These are phyloP conservation scores for Neofusicoccum sp. DNA, from an alignment of 2,329 filamentous ascomycete species.

Conservation along the genomic window DNA sequence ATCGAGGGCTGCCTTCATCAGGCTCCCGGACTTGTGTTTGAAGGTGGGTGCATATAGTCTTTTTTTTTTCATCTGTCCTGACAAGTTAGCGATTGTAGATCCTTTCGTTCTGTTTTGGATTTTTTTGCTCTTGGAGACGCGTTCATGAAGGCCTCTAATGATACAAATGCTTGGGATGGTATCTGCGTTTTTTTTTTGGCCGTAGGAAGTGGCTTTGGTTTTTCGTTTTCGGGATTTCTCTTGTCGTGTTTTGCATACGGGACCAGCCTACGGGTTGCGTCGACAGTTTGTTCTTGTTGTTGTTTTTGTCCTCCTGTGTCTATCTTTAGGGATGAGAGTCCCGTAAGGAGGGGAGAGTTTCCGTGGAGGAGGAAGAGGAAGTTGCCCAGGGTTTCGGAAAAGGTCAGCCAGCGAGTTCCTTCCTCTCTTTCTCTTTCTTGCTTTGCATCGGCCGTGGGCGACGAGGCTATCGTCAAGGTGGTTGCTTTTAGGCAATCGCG, in stretches of 20 bases:
- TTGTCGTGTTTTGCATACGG: not conserved
- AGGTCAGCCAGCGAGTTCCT: too few relatives aligned
- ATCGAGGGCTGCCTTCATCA: not conserved
- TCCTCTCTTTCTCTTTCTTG: too few relatives aligned
- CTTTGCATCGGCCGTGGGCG: too few relatives aligned
- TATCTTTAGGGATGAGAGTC: not conserved
- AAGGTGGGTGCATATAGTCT: not conserved
- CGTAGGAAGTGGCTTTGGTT: not conserved
- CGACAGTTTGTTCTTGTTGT: not conserved
- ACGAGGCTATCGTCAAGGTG: too few relatives aligned
- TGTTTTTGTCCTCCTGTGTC: not conserved
- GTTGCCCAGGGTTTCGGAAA: too few relatives aligned
- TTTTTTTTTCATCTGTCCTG: not conserved
- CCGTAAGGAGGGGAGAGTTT: too few relatives aligned
- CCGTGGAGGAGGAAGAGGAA: too few relatives aligned
- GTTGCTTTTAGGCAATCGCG: too few relatives aligned
- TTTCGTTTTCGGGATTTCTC: not conserved
- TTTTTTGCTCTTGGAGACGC: not conserved
- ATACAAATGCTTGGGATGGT: slow-evolving; percentile 1
- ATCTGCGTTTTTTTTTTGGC: too few relatives aligned
- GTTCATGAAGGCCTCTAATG: slow-evolving; percentile 7
- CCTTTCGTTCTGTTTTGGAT: not conserved
- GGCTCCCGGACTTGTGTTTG: too few relatives aligned
- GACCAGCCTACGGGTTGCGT: not conserved
- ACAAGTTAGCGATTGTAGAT: too few relatives aligned